Conservation (phyloP, 805 yeast genomes). For the Brettanomyces custersianus region DNA sequence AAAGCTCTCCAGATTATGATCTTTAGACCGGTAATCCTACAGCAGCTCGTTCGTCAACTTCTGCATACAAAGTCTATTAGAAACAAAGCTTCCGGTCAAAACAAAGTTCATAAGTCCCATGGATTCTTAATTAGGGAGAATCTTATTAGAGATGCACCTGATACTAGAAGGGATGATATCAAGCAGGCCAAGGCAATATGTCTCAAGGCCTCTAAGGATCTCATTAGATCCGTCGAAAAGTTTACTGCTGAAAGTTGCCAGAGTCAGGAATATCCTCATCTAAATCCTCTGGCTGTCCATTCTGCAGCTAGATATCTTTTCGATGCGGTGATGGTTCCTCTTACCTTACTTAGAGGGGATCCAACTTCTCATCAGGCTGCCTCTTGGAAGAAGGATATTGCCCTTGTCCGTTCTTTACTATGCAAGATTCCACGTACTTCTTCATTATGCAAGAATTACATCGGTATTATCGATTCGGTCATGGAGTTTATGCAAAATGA, state of each 20-base stretch:
- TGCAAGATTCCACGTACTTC: not conserved
- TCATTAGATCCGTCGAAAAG: conserved; percentile 39
- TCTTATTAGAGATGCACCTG: not conserved
- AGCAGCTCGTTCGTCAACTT: conserved; percentile 20
- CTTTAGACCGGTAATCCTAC: conserved; percentile 50
- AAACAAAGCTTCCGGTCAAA: no score
- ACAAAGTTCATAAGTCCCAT: no score
- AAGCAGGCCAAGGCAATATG: conserved; percentile 43
- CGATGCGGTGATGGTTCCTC: conserved; percentile 54
- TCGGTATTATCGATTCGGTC: not conserved
- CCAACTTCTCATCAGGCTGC: conserved; percentile 35
- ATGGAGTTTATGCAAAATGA: not conserved
- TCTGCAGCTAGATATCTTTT: conserved; percentile 54
- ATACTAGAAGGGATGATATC: conserved; percentile 29
- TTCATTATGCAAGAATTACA: not conserved
- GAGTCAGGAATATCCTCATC: conserved; percentile 1
- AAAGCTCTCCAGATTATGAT: conserved; percentile 46
- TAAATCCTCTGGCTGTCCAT: conserved; percentile 50
- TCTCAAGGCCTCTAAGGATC: conserved; percentile 40
- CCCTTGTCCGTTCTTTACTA: conserved; percentile 25
- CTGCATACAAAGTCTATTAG: no score
- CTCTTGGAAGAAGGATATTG: conserved; percentile 37
- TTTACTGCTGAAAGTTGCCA: conserved; percentile 14
- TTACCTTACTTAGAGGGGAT: conserved; percentile 44
- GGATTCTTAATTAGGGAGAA: no score